Percentiles rank a stretch among this genome's conserved stretches.
Evolutionary conservation across 2,329 filamentous ascomycete species (phyloP).

Genomic region (Epichloe amarillans): DNA sequence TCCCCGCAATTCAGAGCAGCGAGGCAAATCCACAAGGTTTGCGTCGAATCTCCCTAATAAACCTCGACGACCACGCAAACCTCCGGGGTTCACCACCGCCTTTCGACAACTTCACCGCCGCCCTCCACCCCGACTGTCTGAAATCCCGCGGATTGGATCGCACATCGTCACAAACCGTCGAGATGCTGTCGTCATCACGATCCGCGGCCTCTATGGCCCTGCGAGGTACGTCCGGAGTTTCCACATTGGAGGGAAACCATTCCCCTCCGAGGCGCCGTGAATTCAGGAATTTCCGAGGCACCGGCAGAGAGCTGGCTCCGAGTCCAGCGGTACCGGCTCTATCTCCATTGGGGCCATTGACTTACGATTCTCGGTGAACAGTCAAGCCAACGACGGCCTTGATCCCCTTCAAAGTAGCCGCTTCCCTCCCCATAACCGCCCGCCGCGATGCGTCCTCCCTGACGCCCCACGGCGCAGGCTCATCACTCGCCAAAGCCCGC

Average conservation of each 20-base stretch:
- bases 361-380: slow-evolving; percentile 17
- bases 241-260: slow-evolving; percentile 3
- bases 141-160: neutral
- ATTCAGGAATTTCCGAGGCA: neutral
- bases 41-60: neutral
- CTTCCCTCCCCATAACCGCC: slow-evolving; percentile 51
- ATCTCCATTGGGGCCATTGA: neutral
- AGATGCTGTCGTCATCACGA: slow-evolving; percentile 36
- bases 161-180: slow-evolving; percentile 5
- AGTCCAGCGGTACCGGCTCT: neutral
- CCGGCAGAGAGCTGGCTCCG: neutral
- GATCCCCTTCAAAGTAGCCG: slow-evolving; percentile 48
- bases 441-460: slow-evolving; percentile 48
- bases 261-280: neutral
- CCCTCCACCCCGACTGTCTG: neutral
- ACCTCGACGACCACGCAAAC: slow-evolving; percentile 13
- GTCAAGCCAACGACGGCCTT: slow-evolving; percentile 53
- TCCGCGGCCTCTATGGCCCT: slow-evolving; percentile 38
- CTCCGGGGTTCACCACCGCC: neutral
- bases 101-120: neutral
- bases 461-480: slow-evolving; percentile 38
- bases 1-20: slow-evolving; percentile 15
- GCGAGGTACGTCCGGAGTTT: slow-evolving; percentile 27
- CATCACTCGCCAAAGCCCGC: slow-evolving; percentile 41
- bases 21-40: slow-evolving; percentile 16